Conservation (phyloP, 352 stramenopile species). For the Globisporangium iwayamae region DNA sequence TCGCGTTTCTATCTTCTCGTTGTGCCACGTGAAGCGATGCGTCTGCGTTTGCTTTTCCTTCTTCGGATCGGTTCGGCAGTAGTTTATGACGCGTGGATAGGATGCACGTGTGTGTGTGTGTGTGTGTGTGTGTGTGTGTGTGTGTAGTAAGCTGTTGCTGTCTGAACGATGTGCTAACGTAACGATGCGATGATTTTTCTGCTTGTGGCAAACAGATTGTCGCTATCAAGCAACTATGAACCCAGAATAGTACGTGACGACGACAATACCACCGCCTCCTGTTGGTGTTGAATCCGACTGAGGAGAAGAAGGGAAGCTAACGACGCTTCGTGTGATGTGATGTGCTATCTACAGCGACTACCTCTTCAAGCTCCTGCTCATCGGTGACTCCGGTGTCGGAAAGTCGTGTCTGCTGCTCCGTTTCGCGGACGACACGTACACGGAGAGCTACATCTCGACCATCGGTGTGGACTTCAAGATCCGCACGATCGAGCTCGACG, state of each 20-base stretch:
- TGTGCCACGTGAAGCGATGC: not conserved
- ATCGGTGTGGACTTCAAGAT: conserved; percentile 99
- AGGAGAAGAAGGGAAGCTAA: conserved; percentile 10
- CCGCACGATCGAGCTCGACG: conserved; percentile 98
- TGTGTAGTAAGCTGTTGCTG: not conserved
- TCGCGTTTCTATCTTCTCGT: not conserved
- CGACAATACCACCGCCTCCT: not conserved
- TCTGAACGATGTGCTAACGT: not conserved
- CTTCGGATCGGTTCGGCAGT: not conserved
- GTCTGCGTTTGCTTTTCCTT: not conserved
- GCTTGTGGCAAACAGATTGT: not conserved
- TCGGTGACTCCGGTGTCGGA: conserved; percentile 96
- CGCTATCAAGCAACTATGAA: conserved; percentile 65
- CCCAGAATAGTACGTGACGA: conserved; percentile 88
- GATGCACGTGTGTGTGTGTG: not conserved
- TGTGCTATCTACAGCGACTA: conserved; percentile 88
- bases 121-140: not conserved
- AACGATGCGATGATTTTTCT: not conserved
- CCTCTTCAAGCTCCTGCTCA: conserved; percentile 97
- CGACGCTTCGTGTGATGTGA: not conserved
- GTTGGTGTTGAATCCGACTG: not conserved
- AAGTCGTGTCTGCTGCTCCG: conserved; percentile 99
- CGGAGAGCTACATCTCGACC: conserved; percentile 99
- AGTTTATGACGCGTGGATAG: not conserved
- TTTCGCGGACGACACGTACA: conserved; percentile 99